Evolutionary conservation across 2,329 filamentous ascomycete species (phyloP), one percentile per base, ranked within the genome.

Genomic region (Epichloe gansuensis): DNA sequence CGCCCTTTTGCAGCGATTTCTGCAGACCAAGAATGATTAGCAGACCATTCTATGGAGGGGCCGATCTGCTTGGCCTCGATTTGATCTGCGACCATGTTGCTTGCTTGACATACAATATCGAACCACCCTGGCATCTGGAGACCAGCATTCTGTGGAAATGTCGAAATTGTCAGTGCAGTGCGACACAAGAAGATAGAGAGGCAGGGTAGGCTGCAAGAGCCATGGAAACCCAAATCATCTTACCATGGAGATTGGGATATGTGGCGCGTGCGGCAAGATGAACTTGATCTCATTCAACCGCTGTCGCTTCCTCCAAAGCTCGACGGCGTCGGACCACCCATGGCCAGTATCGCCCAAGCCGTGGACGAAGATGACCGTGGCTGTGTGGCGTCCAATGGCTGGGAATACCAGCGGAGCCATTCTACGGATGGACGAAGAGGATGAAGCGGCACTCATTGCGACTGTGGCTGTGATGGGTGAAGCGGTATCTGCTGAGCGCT

Each of bases 321-420:
- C 85, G 35, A 93, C 89, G 21, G 93, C 80, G 53, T 81, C 82
- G 45, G 86, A 78, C 91, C 88, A 91, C 60, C 87, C 87, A 59
- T 80, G 75, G 44, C 86, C 87, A 34, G 77, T 85, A 66, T 97
- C 93, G 57, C 93, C 93, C 41, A 98, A 75, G 13, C 93, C 93
- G 68, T 98, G 93, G 50, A 88, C 78, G 70, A 96, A 90, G 63
- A 98, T 97, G 62, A 97, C 86, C 3, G 91, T 96, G 25, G 90
- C 90, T 39, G 93, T 96, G 71, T 97, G 93, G 65, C 81, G 82
- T 65, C 81, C 86, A 37, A 87, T 73, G 42, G 91, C 88, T 31
- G 88, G 88, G 55, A 95, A 83, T 21, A 93, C 77, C 52, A 93
- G 74, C 13, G 82, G 81, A 15, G 70, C 65, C 25, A 66, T 52